Evolutionary conservation across 768 basidiomycete genomes (phyloP).

Genomic region (Mycena floridula): DNA sequence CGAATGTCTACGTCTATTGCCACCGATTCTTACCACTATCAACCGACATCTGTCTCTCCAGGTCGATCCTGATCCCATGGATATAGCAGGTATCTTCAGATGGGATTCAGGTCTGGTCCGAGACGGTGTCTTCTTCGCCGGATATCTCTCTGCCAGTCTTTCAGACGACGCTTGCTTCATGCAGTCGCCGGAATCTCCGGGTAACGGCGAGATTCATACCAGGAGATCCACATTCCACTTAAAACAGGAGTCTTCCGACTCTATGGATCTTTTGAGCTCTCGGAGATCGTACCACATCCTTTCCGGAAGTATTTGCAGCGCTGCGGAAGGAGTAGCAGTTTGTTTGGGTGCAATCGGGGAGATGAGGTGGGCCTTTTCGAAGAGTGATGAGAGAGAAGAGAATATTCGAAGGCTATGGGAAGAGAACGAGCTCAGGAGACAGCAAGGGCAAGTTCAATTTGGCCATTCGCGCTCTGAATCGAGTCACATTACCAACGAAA

Average conservation of each 20-base stretch:
- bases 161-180: slow-evolving; percentile 33
- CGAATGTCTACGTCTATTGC: slow-evolving; percentile 45
- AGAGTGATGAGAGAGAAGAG: slow-evolving; percentile 65
- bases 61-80: slow-evolving; percentile 21
- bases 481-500: slow-evolving; percentile 20
- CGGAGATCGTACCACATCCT: background rate
- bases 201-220: slow-evolving; percentile 9
- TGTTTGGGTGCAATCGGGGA: slow-evolving; percentile 74
- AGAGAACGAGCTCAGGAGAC: slow-evolving; percentile 28
- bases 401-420: slow-evolving; percentile 52
- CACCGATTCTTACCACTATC: slow-evolving; percentile 44
- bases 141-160: slow-evolving; percentile 63
- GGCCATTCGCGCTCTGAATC: no score
- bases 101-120: slow-evolving; percentile 85
- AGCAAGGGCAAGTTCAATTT: slow-evolving; percentile 15
- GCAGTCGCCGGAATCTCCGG: background rate
- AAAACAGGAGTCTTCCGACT: slow-evolving; percentile 26
- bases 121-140: slow-evolving; percentile 89
- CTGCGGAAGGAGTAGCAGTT: slow-evolving; percentile 41
- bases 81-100: slow-evolving; percentile 52
- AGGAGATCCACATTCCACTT: slow-evolving; percentile 28
- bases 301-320: slow-evolving; percentile 7
- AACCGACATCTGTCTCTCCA: slow-evolving; percentile 39
- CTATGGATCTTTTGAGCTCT: slow-evolving; percentile 9
- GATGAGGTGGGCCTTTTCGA: slow-evolving; percentile 79